Percentiles rank a stretch among this genome's conserved stretches.
Conservation (phyloP, 495 filamentous ascomycete species). For the Glutinoglossum americanum region DNA sequence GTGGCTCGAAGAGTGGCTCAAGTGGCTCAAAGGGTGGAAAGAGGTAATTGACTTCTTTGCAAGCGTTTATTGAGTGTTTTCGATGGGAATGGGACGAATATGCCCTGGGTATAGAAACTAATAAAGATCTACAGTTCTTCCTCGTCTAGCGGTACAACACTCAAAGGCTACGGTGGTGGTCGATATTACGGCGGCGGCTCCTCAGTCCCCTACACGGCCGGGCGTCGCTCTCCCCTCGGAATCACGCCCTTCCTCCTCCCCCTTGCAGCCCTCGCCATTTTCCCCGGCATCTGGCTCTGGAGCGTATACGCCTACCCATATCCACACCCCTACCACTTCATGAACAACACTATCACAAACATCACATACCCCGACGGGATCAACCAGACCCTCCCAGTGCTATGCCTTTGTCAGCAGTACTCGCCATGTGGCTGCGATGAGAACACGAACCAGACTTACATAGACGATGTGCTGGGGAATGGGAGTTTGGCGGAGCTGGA, state of each 20-base stretch:
- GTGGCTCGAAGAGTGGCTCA: not conserved
- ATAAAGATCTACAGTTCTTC: too few species aligned
- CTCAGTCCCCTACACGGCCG: conserved; percentile 41
- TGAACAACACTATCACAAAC: conserved; percentile 27
- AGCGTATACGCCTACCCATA: conserved; percentile 41
- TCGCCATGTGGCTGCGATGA: conserved; percentile 65
- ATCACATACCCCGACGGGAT: conserved; percentile 17
- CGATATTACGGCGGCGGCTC: conserved; percentile 65
- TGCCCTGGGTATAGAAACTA: too few species aligned
- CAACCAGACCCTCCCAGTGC: conserved; percentile 53
- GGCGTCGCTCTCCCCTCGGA: conserved; percentile 30
- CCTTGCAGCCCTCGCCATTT: conserved; percentile 32
- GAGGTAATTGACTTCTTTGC: not conserved
- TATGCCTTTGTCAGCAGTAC: conserved; percentile 53
- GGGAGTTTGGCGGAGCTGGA: conserved; percentile 19
- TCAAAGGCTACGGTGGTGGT: conserved; percentile 39
- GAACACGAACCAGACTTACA: conserved; percentile 36
- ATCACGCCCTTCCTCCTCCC: conserved; percentile 36
- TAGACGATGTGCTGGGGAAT: conserved; percentile 40
- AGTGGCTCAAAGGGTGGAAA: not conserved
- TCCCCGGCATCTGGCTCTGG: conserved; percentile 40
- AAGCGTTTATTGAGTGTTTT: too few species aligned
- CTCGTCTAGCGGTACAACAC: not conserved
- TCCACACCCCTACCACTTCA: conserved; percentile 34
- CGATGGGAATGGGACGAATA: too few species aligned